Evolutionary conservation across 139 green algal species (phyloP), one percentile per base, ranked within the genome.

Genomic region (Picochlorum sp.): DNA sequence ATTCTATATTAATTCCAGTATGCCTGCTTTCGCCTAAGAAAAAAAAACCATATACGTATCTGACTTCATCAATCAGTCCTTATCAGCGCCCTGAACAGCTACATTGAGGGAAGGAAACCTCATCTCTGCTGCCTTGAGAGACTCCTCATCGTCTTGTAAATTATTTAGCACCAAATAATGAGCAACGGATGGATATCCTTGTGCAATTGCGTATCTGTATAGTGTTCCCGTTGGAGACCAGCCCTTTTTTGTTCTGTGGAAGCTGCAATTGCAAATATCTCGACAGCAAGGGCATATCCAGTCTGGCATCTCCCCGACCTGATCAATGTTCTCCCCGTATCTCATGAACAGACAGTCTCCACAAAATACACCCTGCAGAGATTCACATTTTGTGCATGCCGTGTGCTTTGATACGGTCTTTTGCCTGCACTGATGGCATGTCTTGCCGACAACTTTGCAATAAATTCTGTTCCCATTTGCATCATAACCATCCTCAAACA

Each of bases 301-400:
- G 32, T 9, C 52, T 5, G 55, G 40, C 33, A 79, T 76, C 40
- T 12, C 50, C 1, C 18, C 67, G 53, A 20, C 77, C 69, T 88
- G 77, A 14, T 78, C 58, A 43, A 88, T 55, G 35, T 88, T 83
- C 59, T 88, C 81, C 26, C 81, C 81, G 35, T 83, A 81, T 75
- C 78, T 52, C 81, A 86, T 91, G 44, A 71, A 86, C 45, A 91
- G 61, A 73, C 84, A 91, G 64, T 91, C 81, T 14, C 84, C 84
- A 63, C 84, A 91, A 30, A 92, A 81, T 32, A 77, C 50, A 35
- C 83, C 81, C 55, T 82, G 67, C 43, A 76, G 28, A 24, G 16
- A 64, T 36, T 47, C 44, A 59, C 66, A 73, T 37, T 32, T 24
- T n/a, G 35, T 57, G 66, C 66, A 73, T 22, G 24, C 16, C 18